Conservation (phyloP, 1,139 yeast genomes). For the Scheffersomyces illinoinensis region DNA sequence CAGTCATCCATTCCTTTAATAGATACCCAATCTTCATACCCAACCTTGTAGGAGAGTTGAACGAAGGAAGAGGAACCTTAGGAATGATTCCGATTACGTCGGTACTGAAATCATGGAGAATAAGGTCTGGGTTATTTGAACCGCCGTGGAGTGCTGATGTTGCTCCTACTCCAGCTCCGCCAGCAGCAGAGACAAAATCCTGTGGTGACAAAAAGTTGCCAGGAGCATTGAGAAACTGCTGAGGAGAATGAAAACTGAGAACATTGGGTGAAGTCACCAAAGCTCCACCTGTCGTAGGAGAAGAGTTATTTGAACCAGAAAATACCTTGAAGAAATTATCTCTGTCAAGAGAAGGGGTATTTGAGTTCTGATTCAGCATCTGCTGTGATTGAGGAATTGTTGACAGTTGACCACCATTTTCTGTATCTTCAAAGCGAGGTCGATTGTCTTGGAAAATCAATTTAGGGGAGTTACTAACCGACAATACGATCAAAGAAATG, state of each 20-base stretch:
- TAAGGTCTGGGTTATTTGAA: constrained; percentile 30
- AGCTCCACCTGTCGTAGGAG: constrained; percentile 23
- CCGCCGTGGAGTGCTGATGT: constrained; percentile 3
- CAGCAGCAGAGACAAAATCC: constrained; percentile 13
- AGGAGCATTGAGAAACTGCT: constrained; percentile 37
- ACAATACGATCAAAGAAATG: constrained; percentile 68
- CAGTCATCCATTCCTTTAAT: constrained; percentile 32
- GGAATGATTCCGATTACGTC: constrained; percentile 68
- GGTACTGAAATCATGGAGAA: constrained; percentile 50
- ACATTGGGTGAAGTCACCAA: constrained; percentile 39
- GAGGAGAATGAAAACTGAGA: constrained; percentile 38
- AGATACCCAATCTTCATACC: constrained; percentile 75
- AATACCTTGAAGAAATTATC: constrained; percentile 13
- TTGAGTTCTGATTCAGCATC: constrained; percentile 2
- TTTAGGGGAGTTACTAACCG: constrained; percentile 67
- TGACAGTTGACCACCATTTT: not conserved
- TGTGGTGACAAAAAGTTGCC: constrained; percentile 37
- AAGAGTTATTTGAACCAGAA: constrained; percentile 23
- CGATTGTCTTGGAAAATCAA: constrained; percentile 41
- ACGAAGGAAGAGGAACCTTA: constrained; percentile 59
- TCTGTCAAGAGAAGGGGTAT: not conserved
- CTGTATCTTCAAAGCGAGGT: constrained; percentile 1
- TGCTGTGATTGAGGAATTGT: not conserved
- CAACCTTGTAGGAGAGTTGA: constrained; percentile 69
- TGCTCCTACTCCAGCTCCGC: constrained; percentile 12